Percentiles rank a stretch among this genome's conserved stretches.
These are phyloP conservation scores for Coniochaeta prunicola DNA, from an alignment of 2,329 filamentous ascomycete genomes.

Conservation along the genomic window DNA sequence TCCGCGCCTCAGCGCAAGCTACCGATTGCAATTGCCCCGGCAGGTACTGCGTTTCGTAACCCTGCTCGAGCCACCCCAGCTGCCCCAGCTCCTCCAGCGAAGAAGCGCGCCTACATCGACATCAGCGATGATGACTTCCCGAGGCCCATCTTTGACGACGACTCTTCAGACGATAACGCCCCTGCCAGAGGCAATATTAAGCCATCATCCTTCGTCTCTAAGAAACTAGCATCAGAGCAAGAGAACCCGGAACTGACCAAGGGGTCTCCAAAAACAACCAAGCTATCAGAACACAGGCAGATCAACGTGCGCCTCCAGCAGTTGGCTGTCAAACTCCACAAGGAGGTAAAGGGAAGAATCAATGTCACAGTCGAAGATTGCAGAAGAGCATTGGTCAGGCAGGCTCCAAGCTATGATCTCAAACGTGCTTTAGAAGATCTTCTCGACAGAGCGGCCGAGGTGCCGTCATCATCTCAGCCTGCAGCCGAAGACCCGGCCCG, in stretches of 20 bases:
- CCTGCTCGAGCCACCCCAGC: constrained; percentile 23
- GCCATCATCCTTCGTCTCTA: constrained; percentile 47
- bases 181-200: constrained; percentile 54
- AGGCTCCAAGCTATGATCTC: constrained; percentile 2
- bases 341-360: constrained; percentile 2
- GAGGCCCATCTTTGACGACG: constrained; percentile 29
- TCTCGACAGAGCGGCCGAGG: neutral
- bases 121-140: constrained; percentile 22
- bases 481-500: neutral
- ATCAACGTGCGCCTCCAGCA: constrained; percentile 6
- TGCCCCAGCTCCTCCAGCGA: constrained; percentile 8
- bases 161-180: constrained; percentile 48
- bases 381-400: neutral
- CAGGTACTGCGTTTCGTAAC: constrained; percentile 63
- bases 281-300: constrained; percentile 6
- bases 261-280: neutral
- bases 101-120: constrained; percentile 27
- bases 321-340: constrained; percentile 8
- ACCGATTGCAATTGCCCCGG: constrained; percentile 63
- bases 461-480: neutral
- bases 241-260: neutral
- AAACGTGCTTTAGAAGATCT: constrained; percentile 1
- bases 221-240: constrained; percentile 18
- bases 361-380: constrained; percentile 1
- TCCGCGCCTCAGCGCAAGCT: constrained; percentile 28